These are phyloP conservation scores for Trametes sp. DNA, from an alignment of 1,284 basidiomycete species.

Conservation along the genomic window DNA sequence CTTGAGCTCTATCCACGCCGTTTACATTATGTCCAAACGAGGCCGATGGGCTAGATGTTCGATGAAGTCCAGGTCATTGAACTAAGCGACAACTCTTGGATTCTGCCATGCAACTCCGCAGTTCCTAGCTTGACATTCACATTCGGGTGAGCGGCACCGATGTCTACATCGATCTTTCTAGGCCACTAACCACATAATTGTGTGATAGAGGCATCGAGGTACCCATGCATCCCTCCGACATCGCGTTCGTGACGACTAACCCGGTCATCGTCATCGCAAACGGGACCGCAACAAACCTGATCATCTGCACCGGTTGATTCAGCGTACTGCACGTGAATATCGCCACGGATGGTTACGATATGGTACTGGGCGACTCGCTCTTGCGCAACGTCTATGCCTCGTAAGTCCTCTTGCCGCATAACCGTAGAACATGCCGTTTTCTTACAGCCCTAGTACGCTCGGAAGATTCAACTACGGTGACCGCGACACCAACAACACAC, in stretches of 20 bases:
- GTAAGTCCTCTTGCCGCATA: constrained; percentile 33
- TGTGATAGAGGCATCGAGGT: not conserved
- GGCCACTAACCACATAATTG: too few relatives aligned
- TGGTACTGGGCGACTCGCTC: constrained; percentile 49
- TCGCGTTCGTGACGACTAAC: constrained; percentile 18
- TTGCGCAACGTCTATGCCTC: constrained; percentile 51
- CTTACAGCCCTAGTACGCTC: not conserved
- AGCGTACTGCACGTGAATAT: too few relatives aligned
- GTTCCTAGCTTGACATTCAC: constrained; percentile 33
- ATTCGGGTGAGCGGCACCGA: constrained; percentile 39
- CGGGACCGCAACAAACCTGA: not conserved
- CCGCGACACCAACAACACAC: not conserved
- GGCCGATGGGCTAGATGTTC: too few relatives aligned
- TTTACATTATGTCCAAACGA: too few relatives aligned
- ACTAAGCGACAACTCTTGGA: constrained; percentile 28
- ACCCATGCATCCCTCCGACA: constrained; percentile 37
- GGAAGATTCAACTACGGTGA: not conserved
- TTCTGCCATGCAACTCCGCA: constrained; percentile 34
- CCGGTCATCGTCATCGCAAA: too few relatives aligned
- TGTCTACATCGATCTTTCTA: too few relatives aligned
- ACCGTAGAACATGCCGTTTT: too few relatives aligned
- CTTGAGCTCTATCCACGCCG: too few relatives aligned
- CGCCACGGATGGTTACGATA: constrained; percentile 40
- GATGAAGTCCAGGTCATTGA: too few relatives aligned
- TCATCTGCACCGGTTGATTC: constrained; percentile 21